phyloP scores from a whole-genome alignment of 805 yeast species.

The Lipomyces starkeyi region DNA sequence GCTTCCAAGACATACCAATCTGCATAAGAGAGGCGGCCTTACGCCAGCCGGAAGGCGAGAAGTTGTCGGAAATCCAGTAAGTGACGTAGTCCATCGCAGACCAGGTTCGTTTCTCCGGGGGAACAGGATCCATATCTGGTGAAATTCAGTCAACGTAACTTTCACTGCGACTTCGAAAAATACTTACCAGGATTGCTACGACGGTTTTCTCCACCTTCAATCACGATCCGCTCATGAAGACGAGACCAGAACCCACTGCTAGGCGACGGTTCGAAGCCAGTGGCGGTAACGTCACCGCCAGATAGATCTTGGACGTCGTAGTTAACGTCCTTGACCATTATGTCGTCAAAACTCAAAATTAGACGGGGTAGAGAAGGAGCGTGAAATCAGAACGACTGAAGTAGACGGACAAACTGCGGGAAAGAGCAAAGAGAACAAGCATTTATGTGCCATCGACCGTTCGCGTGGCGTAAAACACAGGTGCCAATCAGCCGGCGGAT shows the following conservation, averaged over 20 bases:
- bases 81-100: conserved; percentile 50
- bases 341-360: neutral
- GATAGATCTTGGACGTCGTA: conserved; percentile 8
- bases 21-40: conserved; percentile 53
- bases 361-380: neutral
- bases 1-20: conserved; percentile 53
- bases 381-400: neutral
- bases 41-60: conserved; percentile 52
- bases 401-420: neutral
- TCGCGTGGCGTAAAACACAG: too few relatives aligned
- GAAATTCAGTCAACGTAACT: neutral
- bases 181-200: conserved; percentile 18
- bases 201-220: conserved; percentile 21
- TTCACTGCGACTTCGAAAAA: neutral
- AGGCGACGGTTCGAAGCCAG: conserved; percentile 4
- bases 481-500: too few relatives aligned
- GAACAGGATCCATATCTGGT: conserved; percentile 36
- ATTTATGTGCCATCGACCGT: too few relatives aligned
- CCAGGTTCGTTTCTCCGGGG: conserved; percentile 53
- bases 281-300: neutral
- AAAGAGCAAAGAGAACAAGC: neutral
- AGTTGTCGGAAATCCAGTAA: conserved; percentile 40
- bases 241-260: conserved; percentile 21
- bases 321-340: conserved; percentile 5
- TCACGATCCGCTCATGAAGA: conserved; percentile 16